A percentile compares a stretch with the other conserved stretches of the same genome.
phyloP scores from a whole-genome alignment of 1,284 basidiomycete species.

The Ceratorhiza oryzae-sativae region DNA sequence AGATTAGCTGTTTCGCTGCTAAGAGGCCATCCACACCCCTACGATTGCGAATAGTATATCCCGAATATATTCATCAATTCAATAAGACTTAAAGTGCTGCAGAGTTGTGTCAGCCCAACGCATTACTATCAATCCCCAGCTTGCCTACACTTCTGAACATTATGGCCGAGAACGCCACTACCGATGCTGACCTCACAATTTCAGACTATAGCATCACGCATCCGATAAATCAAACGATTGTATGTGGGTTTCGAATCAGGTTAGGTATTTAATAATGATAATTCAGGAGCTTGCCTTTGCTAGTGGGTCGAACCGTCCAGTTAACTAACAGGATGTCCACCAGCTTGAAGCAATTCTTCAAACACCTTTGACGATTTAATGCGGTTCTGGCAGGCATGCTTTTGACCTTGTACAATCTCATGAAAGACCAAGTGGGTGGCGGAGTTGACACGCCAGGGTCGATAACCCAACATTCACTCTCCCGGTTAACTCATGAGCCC shows the following conservation, averaged over 20 bases:
- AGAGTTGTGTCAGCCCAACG: neutral
- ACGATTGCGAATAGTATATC: no score
- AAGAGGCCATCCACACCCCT: no score
- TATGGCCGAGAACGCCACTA: conserved; percentile 26
- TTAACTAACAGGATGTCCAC: conserved; percentile 18
- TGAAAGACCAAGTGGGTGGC: conserved; percentile 16
- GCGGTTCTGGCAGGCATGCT: conserved; percentile 10
- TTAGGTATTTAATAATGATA: neutral
- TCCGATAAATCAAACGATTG: conserved; percentile 26
- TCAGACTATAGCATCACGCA: conserved; percentile 6
- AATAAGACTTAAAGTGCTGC: no score
- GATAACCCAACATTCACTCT: neutral
- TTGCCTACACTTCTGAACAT: conserved; percentile 26
- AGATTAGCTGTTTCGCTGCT: no score
- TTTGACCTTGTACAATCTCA: conserved; percentile 34
- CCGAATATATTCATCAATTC: no score
- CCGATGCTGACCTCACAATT: conserved; percentile 9
- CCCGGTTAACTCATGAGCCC: conserved; percentile 30
- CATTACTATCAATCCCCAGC: conserved; percentile 14
- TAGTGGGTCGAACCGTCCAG: conserved; percentile 22
- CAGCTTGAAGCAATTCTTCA: no score
- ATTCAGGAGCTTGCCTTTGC: conserved; percentile 8
- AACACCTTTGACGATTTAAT: neutral
- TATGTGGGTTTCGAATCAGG: neutral
- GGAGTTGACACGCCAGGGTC: neutral